A percentile compares a stretch with the other conserved stretches of the same genome.
phyloP scores from a whole-genome alignment of 2,329 filamentous ascomycete genomes.

The Pseudogymnoascus sp. region DNA sequence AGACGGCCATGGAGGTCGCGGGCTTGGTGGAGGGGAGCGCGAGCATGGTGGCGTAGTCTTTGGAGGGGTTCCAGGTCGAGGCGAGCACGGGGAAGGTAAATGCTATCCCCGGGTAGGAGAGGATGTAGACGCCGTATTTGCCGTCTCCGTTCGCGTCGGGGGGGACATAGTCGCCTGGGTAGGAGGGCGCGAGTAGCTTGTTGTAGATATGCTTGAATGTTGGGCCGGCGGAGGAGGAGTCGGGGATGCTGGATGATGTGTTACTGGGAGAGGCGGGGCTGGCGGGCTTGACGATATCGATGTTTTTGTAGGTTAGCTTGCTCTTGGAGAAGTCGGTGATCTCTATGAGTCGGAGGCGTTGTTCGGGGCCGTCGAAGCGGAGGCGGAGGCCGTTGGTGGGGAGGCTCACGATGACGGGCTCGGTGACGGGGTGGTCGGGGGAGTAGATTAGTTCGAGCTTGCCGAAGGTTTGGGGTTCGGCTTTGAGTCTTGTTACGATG shows the following conservation, averaged over 20 bases:
- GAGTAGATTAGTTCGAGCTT: constrained; percentile 79
- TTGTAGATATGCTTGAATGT: constrained; percentile 88
- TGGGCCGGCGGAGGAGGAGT: constrained; percentile 49
- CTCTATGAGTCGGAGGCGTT: constrained; percentile 84
- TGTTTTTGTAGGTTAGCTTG: constrained; percentile 72
- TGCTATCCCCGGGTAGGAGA: constrained; percentile 91
- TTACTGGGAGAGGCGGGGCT: constrained; percentile 26
- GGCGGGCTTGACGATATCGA: constrained; percentile 65
- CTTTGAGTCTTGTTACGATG: constrained; percentile 78
- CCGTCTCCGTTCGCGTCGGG: constrained; percentile 46
- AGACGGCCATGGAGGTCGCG: constrained; percentile 83
- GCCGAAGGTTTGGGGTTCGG: constrained; percentile 74
- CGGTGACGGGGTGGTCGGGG: constrained; percentile 61
- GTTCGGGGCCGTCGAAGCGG: constrained; percentile 89
- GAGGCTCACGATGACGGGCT: constrained; percentile 68
- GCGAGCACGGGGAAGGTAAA: constrained; percentile 79
- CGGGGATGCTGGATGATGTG: constrained; percentile 23
- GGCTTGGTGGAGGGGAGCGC: constrained; percentile 69
- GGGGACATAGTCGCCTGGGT: constrained; percentile 83
- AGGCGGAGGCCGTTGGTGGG: constrained; percentile 82
- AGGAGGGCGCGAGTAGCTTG: constrained; percentile 85
- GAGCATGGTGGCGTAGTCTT: constrained; percentile 80
- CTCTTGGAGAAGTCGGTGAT: constrained; percentile 84
- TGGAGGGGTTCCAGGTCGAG: constrained; percentile 65
- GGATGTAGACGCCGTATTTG: constrained; percentile 67